Evolutionary conservation across 768 basidiomycete genomes (phyloP).

Genomic region (Peribolospora kevripleyi): DNA sequence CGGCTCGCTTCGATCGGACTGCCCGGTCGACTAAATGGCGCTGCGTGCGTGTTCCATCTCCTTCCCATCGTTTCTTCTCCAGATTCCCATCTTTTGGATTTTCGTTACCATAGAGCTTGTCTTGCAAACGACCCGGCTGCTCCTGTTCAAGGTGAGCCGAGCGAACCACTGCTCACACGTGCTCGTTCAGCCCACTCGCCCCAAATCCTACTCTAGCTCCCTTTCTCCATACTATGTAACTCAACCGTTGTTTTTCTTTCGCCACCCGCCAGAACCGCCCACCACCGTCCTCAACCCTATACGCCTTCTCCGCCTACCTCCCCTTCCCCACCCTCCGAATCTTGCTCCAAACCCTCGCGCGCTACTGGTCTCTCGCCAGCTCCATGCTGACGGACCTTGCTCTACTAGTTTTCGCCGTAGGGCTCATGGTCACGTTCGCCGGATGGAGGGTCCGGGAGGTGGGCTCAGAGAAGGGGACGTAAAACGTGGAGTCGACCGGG

Average conservation of each 20-base stretch:
- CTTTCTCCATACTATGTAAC: neutral
- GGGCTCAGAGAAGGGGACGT: too few species aligned
- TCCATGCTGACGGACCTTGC: slow-evolving; percentile 14
- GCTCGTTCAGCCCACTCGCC: neutral
- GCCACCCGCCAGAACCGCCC: slow-evolving; percentile 6
- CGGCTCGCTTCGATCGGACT: too few species aligned
- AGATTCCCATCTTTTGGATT: slow-evolving; percentile 12
- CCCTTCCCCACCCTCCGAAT: slow-evolving; percentile 11
- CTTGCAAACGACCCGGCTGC: slow-evolving; percentile 12
- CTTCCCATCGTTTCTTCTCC: neutral
- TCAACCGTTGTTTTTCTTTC: neutral
- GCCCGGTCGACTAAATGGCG: neutral
- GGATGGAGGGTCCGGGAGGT: too few species aligned
- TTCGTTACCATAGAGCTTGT: slow-evolving; percentile 15
- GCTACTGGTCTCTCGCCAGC: slow-evolving; percentile 11
- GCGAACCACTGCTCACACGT: too few species aligned
- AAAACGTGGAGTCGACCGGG: too few species aligned
- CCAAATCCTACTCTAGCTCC: too few species aligned
- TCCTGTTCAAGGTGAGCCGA: slow-evolving; percentile 11
- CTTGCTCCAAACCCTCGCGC: slow-evolving; percentile 7
- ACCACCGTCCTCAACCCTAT: slow-evolving; percentile 10
- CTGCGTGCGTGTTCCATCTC: neutral
- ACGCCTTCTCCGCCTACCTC: slow-evolving; percentile 11
- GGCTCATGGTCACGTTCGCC: neutral
- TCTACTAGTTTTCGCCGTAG: slow-evolving; percentile 13